Evolutionary conservation across 371 early-diverging fungal genomes (phyloP), one percentile per base, ranked within the genome.

Genomic region (Blakeslea trispora): DNA sequence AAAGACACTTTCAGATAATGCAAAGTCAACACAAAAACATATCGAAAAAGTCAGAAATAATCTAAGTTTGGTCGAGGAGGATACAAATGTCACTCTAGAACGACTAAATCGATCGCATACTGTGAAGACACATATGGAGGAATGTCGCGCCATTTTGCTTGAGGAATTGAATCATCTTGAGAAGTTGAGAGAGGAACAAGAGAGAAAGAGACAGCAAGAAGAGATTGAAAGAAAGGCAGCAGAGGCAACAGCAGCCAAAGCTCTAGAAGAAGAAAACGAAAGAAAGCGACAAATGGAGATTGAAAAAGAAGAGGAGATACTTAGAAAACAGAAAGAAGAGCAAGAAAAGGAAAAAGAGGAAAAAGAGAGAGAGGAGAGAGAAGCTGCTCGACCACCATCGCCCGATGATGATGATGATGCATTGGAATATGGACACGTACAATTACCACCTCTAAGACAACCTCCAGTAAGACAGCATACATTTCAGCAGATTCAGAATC

Each of bases 61-160:
- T n/a, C 50, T 75, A 13, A 50, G 45, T 13, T 23, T 55, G 14
- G 35, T 63, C 4, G 61, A 68, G 21, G 74, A 44, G 51, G 61
- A 35, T 64, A 79, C 31, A 70, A 52, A 53, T 7, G 52, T 21
- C 3, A 82, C 87, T 0, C 69, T 92, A 50, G 84, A 87, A 40
- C 72, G 76, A 35, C 74, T 92, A 23, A 77, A 81, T 43, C 79
- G 81, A 53, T 71, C 90, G 9, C 91, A 89, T 69, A 66, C 77
- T 8, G 86, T 88, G 45, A 83, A 88, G 45, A 77, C 80, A 18
- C 72, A 91, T 1, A 92, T 92, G 92, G 87, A 79, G 28, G 62
- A 70, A 18, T 76, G 80, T 42, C 63, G 66, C 13, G 50, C 63
- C 9, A 3, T 58, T 5, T 18, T 64, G 0, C 13, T 45, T 21